Conservation (phyloP, 495 filamentous ascomycete species). For the Articulospora tetracladia region DNA sequence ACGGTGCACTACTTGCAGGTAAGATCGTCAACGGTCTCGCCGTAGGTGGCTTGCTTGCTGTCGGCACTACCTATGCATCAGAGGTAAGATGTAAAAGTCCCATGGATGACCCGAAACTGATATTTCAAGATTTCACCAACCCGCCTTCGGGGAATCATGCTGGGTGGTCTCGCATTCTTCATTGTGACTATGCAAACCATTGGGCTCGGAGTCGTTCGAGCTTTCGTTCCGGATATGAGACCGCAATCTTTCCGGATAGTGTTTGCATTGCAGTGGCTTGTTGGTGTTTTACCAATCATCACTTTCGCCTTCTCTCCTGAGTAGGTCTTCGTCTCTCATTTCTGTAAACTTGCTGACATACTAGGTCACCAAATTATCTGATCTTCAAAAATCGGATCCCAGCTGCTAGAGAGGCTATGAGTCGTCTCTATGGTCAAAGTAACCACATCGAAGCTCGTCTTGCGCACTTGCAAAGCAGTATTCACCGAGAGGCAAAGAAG, state of each 20-base stretch:
- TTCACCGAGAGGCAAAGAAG: slow-evolving; percentile 7
- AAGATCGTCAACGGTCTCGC: slow-evolving; percentile 27
- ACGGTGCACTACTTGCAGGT: slow-evolving; percentile 25
- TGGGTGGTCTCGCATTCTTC: slow-evolving; percentile 13
- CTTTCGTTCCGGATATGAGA: slow-evolving; percentile 22
- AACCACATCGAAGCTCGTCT: slow-evolving; percentile 17
- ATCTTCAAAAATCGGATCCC: slow-evolving; percentile 4
- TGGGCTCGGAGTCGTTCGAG: slow-evolving; percentile 28
- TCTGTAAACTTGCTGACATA: background rate
- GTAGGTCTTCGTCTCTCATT: slow-evolving; percentile 15
- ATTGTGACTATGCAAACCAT: slow-evolving; percentile 26
- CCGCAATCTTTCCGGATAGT: slow-evolving; percentile 44
- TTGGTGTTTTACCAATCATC: slow-evolving; percentile 43
- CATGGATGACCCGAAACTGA: background rate
- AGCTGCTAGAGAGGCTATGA: slow-evolving; percentile 2
- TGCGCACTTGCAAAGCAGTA: slow-evolving; percentile 11
- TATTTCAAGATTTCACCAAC: slow-evolving; percentile 16
- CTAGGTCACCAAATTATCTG: slow-evolving; percentile 18
- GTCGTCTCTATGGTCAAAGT: slow-evolving; percentile 11
- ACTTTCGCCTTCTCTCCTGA: slow-evolving; percentile 39
- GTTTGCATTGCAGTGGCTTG: slow-evolving; percentile 52
- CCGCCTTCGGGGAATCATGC: slow-evolving; percentile 15
- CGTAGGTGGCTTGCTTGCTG: slow-evolving; percentile 24
- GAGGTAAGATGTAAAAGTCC: slow-evolving; percentile 17
- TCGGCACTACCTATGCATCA: slow-evolving; percentile 28